phyloP scores from a whole-genome alignment of 192 early-diverging fungal genomes.

The Helicostylum pulchrum region DNA sequence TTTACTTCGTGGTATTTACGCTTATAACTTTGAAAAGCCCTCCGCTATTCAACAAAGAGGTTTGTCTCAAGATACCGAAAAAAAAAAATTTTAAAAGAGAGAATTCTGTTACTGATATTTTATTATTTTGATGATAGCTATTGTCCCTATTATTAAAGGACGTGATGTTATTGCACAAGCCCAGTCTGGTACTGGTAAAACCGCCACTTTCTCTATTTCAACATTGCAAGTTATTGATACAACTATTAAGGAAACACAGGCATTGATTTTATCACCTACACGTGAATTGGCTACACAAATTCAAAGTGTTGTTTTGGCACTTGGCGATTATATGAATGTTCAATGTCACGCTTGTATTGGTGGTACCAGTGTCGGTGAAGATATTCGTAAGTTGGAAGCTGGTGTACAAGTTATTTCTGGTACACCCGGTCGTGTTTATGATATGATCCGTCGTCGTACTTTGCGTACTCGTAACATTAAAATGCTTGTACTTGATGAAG shows the following conservation, averaged over 20 bases:
- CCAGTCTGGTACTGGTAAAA: constrained; percentile 98
- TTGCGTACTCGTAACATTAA: constrained; percentile 84
- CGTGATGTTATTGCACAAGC: constrained; percentile 97
- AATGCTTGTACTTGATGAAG: constrained; percentile 96
- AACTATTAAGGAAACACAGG: constrained; percentile 84
- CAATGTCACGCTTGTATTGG: constrained; percentile 96
- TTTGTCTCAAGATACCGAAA: not conserved
- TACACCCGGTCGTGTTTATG: constrained; percentile 94
- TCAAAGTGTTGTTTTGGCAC: constrained; percentile 84
- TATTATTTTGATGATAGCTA: constrained; percentile 49
- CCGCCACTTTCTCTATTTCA: constrained; percentile 94
- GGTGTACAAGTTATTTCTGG: constrained; percentile 93
- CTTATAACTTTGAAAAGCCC: constrained; percentile 97
- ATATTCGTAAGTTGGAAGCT: constrained; percentile 87
- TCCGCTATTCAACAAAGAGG: constrained; percentile 97
- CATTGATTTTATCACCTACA: constrained; percentile 90
- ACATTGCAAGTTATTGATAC: constrained; percentile 91
- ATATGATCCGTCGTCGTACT: constrained; percentile 90
- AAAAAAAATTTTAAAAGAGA: not conserved
- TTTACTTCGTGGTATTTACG: constrained; percentile 94
- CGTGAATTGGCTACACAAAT: constrained; percentile 97
- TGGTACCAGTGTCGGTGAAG: constrained; percentile 89
- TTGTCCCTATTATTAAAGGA: constrained; percentile 80
- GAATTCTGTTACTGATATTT: not conserved
- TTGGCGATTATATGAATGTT: constrained; percentile 97